phyloP scores from a whole-genome alignment of 257 asterid genomes.

The Solanum raphanifolium region DNA sequence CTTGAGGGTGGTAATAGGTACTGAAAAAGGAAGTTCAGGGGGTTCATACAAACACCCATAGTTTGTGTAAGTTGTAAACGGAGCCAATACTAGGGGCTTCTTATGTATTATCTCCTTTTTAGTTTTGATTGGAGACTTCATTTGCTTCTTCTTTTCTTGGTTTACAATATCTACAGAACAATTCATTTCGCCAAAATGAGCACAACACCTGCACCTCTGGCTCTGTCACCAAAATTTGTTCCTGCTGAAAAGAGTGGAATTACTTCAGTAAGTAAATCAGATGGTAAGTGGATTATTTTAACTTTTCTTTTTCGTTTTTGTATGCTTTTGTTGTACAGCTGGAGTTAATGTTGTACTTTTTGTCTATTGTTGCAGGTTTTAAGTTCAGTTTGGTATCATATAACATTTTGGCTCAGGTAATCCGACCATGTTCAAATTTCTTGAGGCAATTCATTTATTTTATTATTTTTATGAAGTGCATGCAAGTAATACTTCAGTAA shows the following conservation, averaged over 20 bases:
- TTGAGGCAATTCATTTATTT: background rate
- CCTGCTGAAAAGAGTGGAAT: constrained; percentile 62
- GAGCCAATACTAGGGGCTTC: background rate
- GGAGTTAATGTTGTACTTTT: background rate
- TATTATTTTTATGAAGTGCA: background rate
- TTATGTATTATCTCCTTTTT: background rate
- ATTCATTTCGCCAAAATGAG: constrained; percentile 54
- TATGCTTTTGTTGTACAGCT: background rate
- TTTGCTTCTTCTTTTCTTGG: background rate
- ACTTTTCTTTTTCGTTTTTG: background rate
- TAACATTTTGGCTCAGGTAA: constrained; percentile 90
- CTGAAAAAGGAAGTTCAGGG: background rate
- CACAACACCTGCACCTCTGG: constrained; percentile 34
- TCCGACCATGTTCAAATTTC: background rate
- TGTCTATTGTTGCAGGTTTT: constrained; percentile 38
- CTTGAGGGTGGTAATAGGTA: background rate
- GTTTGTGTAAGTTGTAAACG: background rate
- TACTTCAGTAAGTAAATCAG: constrained; percentile 43
- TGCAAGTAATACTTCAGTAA: background rate
- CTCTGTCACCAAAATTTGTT: constrained; percentile 50
- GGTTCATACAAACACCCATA: background rate
- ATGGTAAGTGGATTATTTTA: constrained; percentile 27
- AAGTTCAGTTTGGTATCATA: constrained; percentile 77
- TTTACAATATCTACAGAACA: constrained; percentile 21
- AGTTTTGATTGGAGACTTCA: background rate